These are phyloP conservation scores for Lichtheimia ornata DNA, from an alignment of 371 early-diverging fungal genomes.

Conservation along the genomic window DNA sequence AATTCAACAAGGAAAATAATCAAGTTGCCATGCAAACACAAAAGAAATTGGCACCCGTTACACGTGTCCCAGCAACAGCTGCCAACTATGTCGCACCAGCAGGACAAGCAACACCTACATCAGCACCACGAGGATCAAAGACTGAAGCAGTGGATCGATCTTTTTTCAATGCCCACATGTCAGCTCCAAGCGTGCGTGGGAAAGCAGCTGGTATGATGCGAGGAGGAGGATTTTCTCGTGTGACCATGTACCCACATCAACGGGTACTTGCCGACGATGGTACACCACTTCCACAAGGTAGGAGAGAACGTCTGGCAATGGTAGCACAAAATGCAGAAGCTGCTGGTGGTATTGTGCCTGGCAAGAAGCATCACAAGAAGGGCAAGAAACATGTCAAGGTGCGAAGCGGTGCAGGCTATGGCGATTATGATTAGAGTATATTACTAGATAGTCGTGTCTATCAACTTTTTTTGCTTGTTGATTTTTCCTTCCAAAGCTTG, in stretches of 20 bases:
- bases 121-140: slow-evolving; percentile 43
- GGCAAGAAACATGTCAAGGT: slow-evolving; percentile 77
- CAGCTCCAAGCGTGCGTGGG: slow-evolving; percentile 54
- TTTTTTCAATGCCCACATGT: slow-evolving; percentile 62
- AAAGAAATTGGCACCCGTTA: slow-evolving; percentile 54
- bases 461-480: too few species aligned
- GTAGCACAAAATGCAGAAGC: slow-evolving; percentile 43
- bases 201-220: slow-evolving; percentile 35
- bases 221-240: slow-evolving; percentile 51
- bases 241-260: slow-evolving; percentile 66
- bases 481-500: too few species aligned
- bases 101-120: slow-evolving; percentile 26
- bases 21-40: slow-evolving; percentile 56
- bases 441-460: too few species aligned
- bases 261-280: slow-evolving; percentile 53
- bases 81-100: slow-evolving; percentile 60
- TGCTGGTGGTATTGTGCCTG: slow-evolving; percentile 22
- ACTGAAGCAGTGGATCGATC: slow-evolving; percentile 65
- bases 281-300: slow-evolving; percentile 34
- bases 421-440: too few species aligned
- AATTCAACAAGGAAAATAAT: slow-evolving; percentile 82
- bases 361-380: slow-evolving; percentile 81
- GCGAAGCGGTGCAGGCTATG: slow-evolving; percentile 67
- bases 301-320: slow-evolving; percentile 49
- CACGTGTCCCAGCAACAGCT: slow-evolving; percentile 55